A percentile compares a stretch with the other conserved stretches of the same genome.
Evolutionary conservation across 352 stramenopile species (phyloP).

Genomic region (Elongisporangium prolatum): DNA sequence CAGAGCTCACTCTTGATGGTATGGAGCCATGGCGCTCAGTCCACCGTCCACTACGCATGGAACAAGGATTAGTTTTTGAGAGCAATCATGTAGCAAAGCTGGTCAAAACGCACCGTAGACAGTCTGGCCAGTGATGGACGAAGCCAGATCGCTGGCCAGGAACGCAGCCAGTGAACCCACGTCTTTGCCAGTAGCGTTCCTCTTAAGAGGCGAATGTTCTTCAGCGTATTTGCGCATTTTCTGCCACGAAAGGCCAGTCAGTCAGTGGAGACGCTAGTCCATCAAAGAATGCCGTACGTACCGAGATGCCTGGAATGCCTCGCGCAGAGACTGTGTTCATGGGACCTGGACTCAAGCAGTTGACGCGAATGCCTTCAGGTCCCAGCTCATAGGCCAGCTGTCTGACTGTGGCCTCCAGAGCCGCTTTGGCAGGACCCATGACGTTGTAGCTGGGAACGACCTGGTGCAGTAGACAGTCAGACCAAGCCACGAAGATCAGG

Average conservation of each 20-base stretch:
- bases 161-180: conserved; percentile 80
- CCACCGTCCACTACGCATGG: conserved; percentile 59
- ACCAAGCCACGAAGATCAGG: not conserved
- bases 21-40: conserved; percentile 50
- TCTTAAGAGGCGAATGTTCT: conserved; percentile 56
- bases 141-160: conserved; percentile 65
- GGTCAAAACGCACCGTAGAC: conserved; percentile 69
- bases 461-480: conserved; percentile 14
- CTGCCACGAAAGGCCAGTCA: conserved; percentile 16
- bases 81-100: not conserved
- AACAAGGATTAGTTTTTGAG: conserved; percentile 7
- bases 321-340: conserved; percentile 89
- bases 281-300: conserved; percentile 15
- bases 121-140: conserved; percentile 86
- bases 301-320: conserved; percentile 86
- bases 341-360: conserved; percentile 87
- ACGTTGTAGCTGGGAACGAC: conserved; percentile 90
- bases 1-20: conserved; percentile 3
- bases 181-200: conserved; percentile 66
- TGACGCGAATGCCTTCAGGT: conserved; percentile 78
- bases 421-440: conserved; percentile 91
- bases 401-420: conserved; percentile 78
- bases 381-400: conserved; percentile 84
- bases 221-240: conserved; percentile 79
- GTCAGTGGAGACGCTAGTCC: not conserved